Percentiles rank a stretch among this genome's conserved stretches.
Conservation (phyloP, 805 yeast genomes). For the Lipomyces chichibuensis region DNA sequence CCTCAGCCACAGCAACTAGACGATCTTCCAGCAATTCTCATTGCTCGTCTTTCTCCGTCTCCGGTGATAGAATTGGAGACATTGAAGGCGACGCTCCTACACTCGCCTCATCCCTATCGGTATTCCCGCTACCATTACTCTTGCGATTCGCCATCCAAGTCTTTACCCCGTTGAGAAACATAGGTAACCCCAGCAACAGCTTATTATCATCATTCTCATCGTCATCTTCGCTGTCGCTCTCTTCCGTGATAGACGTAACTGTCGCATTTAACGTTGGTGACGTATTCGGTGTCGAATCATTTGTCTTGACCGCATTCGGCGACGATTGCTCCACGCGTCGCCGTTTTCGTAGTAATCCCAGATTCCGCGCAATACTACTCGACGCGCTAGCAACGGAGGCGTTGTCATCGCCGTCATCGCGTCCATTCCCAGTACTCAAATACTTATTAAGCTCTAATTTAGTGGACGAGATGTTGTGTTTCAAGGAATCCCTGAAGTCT, state of each 20-base stretch:
- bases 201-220: constrained; percentile 31
- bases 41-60: neutral
- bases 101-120: constrained; percentile 5
- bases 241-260: constrained; percentile 3
- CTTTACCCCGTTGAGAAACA: constrained; percentile 28
- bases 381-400: constrained; percentile 32
- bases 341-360: constrained; percentile 25
- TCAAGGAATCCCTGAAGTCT: constrained; percentile 86
- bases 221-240: constrained; percentile 23
- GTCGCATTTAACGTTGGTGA: constrained; percentile 8
- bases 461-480: constrained; percentile 60
- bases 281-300: neutral
- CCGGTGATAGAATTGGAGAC: constrained; percentile 17
- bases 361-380: constrained; percentile 11
- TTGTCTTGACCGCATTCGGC: constrained; percentile 1
- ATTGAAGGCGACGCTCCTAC: constrained; percentile 8
- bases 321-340: constrained; percentile 6
- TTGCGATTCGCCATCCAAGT: constrained; percentile 29
- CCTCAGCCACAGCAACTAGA: neutral
- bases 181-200: constrained; percentile 25
- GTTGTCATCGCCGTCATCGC: constrained; percentile 34
- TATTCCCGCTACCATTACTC: constrained; percentile 1
- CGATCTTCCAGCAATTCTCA: neutral
- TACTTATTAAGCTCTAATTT: constrained; percentile 81
- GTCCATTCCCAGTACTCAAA: constrained; percentile 45